Evolutionary conservation across 2,329 filamentous ascomycete genomes (phyloP).

Genomic region (Stachybotrys chartarum): DNA sequence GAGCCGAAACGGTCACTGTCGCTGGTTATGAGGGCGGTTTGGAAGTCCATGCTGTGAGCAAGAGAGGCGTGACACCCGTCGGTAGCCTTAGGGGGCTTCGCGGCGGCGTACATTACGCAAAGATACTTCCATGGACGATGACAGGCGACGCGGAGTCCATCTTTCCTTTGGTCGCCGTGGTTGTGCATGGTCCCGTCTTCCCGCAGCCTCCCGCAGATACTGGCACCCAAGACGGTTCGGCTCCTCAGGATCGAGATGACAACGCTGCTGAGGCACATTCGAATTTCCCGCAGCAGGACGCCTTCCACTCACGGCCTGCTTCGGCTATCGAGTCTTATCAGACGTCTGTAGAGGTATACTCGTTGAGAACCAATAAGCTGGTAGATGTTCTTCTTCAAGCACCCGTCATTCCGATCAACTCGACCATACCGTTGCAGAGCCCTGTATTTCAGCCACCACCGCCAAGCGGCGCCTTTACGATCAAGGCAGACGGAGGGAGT

Average conservation of each 20-base stretch:
- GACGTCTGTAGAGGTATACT: constrained; percentile 85
- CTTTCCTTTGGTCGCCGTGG: constrained; percentile 70
- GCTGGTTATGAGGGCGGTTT: constrained; percentile 76
- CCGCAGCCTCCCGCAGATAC: constrained; percentile 30
- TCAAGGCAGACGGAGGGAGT: constrained; percentile 66
- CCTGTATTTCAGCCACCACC: constrained; percentile 60
- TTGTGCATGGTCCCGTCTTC: constrained; percentile 69
- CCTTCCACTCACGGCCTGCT: constrained; percentile 23
- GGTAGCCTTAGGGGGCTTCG: constrained; percentile 68
- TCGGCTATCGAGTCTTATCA: constrained; percentile 59
- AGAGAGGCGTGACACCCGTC: constrained; percentile 62
- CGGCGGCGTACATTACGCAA: constrained; percentile 75
- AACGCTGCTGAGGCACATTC: background rate
- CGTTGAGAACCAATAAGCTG: constrained; percentile 64
- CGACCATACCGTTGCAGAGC: constrained; percentile 48
- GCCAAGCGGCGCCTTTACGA: constrained; percentile 64
- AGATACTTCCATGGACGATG: constrained; percentile 66
- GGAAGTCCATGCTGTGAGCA: constrained; percentile 67
- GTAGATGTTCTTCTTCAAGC: constrained; percentile 69
- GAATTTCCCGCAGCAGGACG: constrained; percentile 29
- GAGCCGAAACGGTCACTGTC: constrained; percentile 59
- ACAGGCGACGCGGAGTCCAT: constrained; percentile 44
- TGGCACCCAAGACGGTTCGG: constrained; percentile 32
- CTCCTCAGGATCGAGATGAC: constrained; percentile 23
- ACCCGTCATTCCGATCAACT: constrained; percentile 52